These are phyloP conservation scores for Diaporthe vaccinii DNA, from an alignment of 2,329 filamentous ascomycete genomes.

Conservation along the genomic window DNA sequence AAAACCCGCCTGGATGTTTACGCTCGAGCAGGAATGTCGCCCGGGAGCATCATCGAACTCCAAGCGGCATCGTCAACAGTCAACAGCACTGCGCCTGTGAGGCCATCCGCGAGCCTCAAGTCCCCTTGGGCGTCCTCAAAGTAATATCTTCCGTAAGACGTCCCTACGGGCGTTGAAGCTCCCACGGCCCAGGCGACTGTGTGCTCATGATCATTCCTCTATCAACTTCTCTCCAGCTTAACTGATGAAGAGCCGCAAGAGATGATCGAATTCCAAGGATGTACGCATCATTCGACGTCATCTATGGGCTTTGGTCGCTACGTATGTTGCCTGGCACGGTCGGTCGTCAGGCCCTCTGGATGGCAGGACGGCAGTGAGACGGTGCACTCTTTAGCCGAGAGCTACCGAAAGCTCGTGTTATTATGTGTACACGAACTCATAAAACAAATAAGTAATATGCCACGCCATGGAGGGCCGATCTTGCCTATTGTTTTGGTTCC, in stretches of 20 bases:
- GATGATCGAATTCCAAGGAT: neutral
- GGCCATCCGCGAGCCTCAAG: neutral
- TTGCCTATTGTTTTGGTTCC: neutral
- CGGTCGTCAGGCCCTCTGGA: neutral
- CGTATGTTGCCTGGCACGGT: neutral
- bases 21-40: neutral
- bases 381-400: neutral
- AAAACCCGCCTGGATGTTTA: neutral
- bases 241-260: neutral
- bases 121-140: neutral
- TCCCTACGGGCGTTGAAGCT: neutral
- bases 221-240: neutral
- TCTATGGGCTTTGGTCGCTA: neutral
- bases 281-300: neutral
- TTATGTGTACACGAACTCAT: neutral
- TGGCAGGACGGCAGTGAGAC: neutral
- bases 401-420: neutral
- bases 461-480: neutral
- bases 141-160: neutral
- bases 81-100: neutral
- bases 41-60: neutral
- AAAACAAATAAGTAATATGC: neutral
- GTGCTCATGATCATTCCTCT: neutral
- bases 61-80: neutral
- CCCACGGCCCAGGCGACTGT: neutral